Evolutionary conservation across 768 basidiomycete genomes (phyloP), one percentile per base, ranked within the genome.

Genomic region (Porphyrellus cyaneotinctus): DNA sequence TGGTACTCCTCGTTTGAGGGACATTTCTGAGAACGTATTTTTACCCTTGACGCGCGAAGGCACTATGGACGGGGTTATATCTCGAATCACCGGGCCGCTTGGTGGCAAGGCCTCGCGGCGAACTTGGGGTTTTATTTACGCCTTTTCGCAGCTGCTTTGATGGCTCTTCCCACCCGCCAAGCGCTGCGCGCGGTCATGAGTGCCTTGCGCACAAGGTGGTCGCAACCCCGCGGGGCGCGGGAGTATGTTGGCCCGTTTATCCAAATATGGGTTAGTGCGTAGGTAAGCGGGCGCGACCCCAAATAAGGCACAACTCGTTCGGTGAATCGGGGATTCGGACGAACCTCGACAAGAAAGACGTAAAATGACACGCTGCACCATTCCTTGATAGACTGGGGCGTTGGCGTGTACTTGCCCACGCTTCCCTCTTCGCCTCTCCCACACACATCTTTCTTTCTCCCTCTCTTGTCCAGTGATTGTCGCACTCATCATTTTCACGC

Each of bases 321-420:
- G 51, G 54, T 31, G 52, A 54, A 48, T 28, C 14, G 41, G 56
- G 55, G 49, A 48, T 52, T 58, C 53, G 51, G 47, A 37, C 15
- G 39, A 32, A 31, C 36, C 54, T 43, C 49, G 51, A 49, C 47
- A 45, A 32, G 35, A 26, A 45, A 56, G 55, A 68, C 66, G 65
- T 67, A 67, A 67, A 61, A 31, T 49, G 49, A 51, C 64, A 55
- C 39, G 57, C 50, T 39, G 51, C 61, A 61, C 65, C 58, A 67
- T 54, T 62, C 47, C 50, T 51, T 45, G 43, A 47, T 41, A 48
- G 39, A 38, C 45, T 39, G 47, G 33, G 43, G 26, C 41, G 56
- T 47, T 43, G 43, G 45, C 60, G 51, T 45, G 61, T 53, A 55
- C 59, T 60, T 62, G 44, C 23, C 43, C 53, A 58, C 47, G 47